Conservation (phyloP, 345 rosid species). For the Linum tenue region DNA sequence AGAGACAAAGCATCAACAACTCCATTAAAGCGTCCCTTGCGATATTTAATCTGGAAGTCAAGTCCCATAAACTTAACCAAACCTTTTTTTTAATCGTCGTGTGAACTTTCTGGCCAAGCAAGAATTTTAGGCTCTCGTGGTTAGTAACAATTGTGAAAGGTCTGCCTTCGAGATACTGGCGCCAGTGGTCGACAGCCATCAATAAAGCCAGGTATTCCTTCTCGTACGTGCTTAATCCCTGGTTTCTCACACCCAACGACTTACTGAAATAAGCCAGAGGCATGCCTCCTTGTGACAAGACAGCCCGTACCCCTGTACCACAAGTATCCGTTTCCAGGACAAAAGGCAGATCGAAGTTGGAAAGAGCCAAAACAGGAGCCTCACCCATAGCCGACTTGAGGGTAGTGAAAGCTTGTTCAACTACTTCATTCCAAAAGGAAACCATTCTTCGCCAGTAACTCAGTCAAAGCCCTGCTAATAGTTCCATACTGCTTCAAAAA, state of each 20-base stretch:
- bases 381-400: not conserved
- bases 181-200: not conserved
- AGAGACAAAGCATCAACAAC: not conserved
- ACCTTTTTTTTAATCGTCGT: not conserved
- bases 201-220: not conserved
- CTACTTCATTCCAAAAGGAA: not conserved
- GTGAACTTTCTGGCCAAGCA: not conserved
- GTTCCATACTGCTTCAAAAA: not conserved
- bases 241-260: not conserved
- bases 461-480: not conserved
- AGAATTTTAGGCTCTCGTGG: not conserved
- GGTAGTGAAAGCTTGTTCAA: not conserved
- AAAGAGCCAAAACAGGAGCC: not conserved
- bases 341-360: not conserved
- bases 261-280: conserved; percentile 2
- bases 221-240: not conserved
- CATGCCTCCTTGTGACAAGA: not conserved
- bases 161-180: not conserved
- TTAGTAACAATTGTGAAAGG: not conserved
- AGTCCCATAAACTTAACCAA: not conserved
- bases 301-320: not conserved
- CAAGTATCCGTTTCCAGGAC: not conserved
- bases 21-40: not conserved
- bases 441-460: not conserved
- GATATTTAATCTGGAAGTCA: too few species aligned